Conservation (phyloP, 352 stramenopile species). For the Blastocystis sp. region DNA sequence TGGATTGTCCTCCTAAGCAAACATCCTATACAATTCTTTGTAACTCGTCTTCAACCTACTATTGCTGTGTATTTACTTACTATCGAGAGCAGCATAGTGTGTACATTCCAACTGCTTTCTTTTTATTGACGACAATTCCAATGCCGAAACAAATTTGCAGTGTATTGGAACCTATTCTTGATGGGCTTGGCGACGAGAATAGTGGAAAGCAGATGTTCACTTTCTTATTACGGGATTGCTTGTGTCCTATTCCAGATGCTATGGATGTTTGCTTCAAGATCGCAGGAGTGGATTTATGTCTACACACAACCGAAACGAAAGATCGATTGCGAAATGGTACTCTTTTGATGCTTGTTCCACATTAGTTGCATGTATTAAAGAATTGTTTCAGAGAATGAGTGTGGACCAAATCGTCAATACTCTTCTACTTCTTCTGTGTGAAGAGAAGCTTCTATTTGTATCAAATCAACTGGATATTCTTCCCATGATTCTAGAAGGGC, state of each 20-base stretch:
- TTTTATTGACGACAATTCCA: neutral
- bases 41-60: neutral
- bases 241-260: neutral
- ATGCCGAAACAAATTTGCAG: neutral
- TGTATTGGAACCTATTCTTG: neutral
- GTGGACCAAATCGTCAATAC: neutral
- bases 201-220: neutral
- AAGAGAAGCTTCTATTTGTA: slow-evolving; percentile 29
- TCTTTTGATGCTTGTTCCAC: neutral
- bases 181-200: neutral
- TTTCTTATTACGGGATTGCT: neutral
- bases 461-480: neutral
- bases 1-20: neutral
- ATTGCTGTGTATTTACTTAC: neutral
- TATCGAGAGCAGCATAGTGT: neutral
- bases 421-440: neutral
- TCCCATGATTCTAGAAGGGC: neutral
- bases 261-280: neutral
- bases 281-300: neutral
- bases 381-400: neutral
- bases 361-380: neutral
- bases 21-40: slow-evolving; percentile 3
- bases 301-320: neutral
- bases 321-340: neutral
- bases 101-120: neutral